Evolutionary conservation across 78 protist species (phyloP).

Genomic region (Dictyostelium capitatum): DNA sequence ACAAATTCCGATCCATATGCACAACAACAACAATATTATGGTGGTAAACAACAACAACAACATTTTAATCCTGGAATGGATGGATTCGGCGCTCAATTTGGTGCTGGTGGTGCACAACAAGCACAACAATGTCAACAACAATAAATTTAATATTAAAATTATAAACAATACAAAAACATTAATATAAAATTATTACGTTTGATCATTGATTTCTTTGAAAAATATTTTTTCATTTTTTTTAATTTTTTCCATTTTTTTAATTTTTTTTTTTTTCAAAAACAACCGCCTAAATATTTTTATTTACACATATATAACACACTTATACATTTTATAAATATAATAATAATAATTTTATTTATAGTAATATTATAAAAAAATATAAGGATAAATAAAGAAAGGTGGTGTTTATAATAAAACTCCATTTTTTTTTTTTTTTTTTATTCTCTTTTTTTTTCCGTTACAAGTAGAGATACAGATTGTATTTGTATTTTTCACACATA

Average conservation of each 20-base stretch:
- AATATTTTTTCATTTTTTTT: neutral
- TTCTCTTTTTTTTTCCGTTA: neutral
- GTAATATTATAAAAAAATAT: neutral
- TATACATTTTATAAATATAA: too few species aligned
- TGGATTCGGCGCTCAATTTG: neutral
- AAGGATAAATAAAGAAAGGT: neutral
- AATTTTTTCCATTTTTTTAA: neutral
- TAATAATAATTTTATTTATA: neutral
- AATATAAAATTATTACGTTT: neutral
- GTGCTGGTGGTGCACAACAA: conserved; percentile 12
- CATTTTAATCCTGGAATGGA: neutral
- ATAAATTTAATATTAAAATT: conserved; percentile 23
- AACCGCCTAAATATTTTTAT: too few species aligned
- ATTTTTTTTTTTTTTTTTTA: neutral
- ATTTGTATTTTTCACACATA: neutral
- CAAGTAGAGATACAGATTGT: neutral
- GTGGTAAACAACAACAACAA: conserved; percentile 1
- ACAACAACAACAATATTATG: neutral
- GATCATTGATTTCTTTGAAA: neutral
- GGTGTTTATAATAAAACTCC: conserved; percentile 20
- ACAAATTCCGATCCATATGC: neutral
- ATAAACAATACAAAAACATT: neutral
- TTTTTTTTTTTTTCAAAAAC: neutral
- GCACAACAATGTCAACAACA: conserved; percentile 76
- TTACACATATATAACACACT: too few species aligned